These are phyloP conservation scores for Acer saccharum DNA, from an alignment of 345 rosid species.

Conservation along the genomic window DNA sequence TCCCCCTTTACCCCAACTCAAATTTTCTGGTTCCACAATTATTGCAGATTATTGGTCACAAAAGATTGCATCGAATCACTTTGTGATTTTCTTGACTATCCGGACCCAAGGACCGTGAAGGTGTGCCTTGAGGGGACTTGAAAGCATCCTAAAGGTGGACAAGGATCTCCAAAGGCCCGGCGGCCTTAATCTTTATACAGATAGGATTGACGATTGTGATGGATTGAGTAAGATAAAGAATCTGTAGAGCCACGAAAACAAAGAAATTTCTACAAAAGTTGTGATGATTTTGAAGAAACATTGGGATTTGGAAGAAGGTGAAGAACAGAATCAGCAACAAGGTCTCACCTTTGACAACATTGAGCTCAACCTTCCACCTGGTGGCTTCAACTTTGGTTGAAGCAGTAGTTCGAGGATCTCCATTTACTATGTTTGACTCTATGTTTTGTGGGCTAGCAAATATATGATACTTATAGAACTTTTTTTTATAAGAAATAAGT, in stretches of 20 bases:
- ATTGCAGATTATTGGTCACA: slow-evolving; percentile 60
- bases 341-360: slow-evolving; percentile 44
- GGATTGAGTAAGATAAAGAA: slow-evolving; percentile 75
- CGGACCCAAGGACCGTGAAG: slow-evolving; percentile 79
- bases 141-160: slow-evolving; percentile 78
- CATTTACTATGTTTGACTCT: neutral
- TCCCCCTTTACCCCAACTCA: neutral
- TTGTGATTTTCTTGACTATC: slow-evolving; percentile 72
- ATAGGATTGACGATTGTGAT: slow-evolving; percentile 69
- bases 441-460: too few species aligned
- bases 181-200: slow-evolving; percentile 60
- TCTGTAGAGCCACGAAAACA: slow-evolving; percentile 78
- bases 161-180: slow-evolving; percentile 43
- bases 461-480: too few species aligned
- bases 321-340: slow-evolving; percentile 46
- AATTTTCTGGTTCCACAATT: neutral
- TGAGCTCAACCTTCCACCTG: slow-evolving; percentile 30
- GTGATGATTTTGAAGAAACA: slow-evolving; percentile 76
- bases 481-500: too few species aligned
- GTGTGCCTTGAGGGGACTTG: slow-evolving; percentile 83
- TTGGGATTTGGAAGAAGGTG: slow-evolving; percentile 78
- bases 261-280: slow-evolving; percentile 75
- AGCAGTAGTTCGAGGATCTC: slow-evolving; percentile 10
- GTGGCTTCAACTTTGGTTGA: slow-evolving; percentile 78
- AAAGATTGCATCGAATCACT: slow-evolving; percentile 85